Base-by-base conservation (phyloP, 2,329 filamentous ascomycete genomes). In the Pseudocercospora fijiensis region DNA sequence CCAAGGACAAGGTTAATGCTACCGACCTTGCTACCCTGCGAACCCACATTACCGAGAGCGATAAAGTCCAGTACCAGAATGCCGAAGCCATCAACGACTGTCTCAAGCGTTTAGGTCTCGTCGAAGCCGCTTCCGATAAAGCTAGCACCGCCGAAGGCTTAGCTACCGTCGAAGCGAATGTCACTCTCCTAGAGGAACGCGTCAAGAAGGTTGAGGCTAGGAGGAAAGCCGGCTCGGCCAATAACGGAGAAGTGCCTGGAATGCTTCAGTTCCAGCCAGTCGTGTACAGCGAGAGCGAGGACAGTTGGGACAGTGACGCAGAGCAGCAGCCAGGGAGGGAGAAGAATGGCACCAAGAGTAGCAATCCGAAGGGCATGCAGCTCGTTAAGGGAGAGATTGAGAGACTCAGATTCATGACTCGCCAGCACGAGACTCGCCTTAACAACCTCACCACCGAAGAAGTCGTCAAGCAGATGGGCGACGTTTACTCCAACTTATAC, bases 361-460 rank as follows among this genome's bases (percentile, higher is more conserved):
- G 18, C 16, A 24, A 52, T 28, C 52, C 52, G n/a, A 56, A 56
- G 20, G 41, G 7, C 52, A 51, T 33, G 26, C 30, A n/a, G 9
- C 20, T 49, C 41, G 37, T 30, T 41, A 47, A 37, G 41, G n/a
- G n/a, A 11, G 58, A 61, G 11, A 37, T 64, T 9, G 62, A 64
- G n/a, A 37, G 49, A 41, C 26, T 64, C 5, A 60, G 59, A 33
- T 22, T 20, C 5, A 20, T 51, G 10, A 41, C 13, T 6, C 13
- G 47, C 28, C 24, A 53, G 20, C 58, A 61, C 37, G 43, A 45
- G 16, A 45, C 30, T n/a, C 28, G 24, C 6, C 47, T 61, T n/a
- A 64, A 64, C 45, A 64, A 64, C 33, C 26, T 64, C 4, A 59
- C 58, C 22, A 64, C 62, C 20, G 62, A 64, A 10, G 62, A 64